Evolutionary conservation across 345 rosid genomes (phyloP).

Genomic region (Microcos paniculata): DNA sequence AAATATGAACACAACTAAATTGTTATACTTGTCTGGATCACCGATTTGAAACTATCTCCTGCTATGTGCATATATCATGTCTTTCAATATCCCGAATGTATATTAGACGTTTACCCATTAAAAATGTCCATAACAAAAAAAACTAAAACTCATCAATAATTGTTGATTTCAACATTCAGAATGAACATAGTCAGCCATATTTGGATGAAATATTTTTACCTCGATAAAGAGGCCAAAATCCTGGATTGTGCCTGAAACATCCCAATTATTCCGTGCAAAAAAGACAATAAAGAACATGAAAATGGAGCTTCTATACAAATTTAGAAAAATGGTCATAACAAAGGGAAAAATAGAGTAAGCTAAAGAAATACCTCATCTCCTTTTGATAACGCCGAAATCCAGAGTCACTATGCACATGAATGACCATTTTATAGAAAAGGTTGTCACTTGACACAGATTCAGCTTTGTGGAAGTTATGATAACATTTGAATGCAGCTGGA

Average conservation of each 20-base stretch:
- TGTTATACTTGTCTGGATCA: too few species aligned
- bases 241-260: conserved; percentile 67
- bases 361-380: conserved; percentile 77
- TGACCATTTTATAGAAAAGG: conserved; percentile 82
- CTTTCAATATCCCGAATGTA: too few species aligned
- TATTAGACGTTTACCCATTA: background rate
- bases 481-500: conserved; percentile 85
- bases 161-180: background rate
- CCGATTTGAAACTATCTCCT: too few species aligned
- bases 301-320: background rate
- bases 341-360: conserved; percentile 15
- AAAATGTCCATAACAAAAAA: background rate
- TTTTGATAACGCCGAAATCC: conserved; percentile 87
- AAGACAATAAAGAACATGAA: conserved; percentile 16
- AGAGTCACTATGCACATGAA: conserved; percentile 89
- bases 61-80: too few species aligned
- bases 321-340: background rate
- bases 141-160: background rate
- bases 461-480: conserved; percentile 77
- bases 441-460: conserved; percentile 61
- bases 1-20: too few species aligned
- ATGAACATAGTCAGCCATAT: background rate
- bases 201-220: conserved; percentile 41
- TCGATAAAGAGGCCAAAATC: conserved; percentile 97
- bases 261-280: conserved; percentile 16